Conservation (phyloP, 208 protist species). For the Leishmania gerbilli region DNA sequence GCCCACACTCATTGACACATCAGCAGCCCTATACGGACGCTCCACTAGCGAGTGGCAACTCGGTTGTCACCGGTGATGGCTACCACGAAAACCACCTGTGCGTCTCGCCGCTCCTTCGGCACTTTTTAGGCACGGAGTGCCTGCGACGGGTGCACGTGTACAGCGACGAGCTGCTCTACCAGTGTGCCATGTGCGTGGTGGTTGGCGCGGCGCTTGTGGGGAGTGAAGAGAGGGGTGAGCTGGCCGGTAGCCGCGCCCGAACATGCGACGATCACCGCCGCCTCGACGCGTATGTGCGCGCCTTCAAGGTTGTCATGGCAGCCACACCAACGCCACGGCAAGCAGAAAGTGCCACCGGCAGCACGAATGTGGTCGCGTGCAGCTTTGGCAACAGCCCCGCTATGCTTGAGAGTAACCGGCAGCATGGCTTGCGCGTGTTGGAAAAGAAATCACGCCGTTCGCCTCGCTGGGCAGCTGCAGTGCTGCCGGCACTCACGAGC, state of each 20-base stretch:
- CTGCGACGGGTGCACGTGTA: conserved; percentile 26
- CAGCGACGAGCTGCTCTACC: conserved; percentile 46
- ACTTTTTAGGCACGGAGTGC: conserved; percentile 3
- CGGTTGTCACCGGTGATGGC: neutral
- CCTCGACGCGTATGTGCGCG: conserved; percentile 20
- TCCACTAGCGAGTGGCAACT: neutral
- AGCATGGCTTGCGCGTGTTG: neutral
- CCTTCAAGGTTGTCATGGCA: conserved; percentile 30
- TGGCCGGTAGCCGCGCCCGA: neutral
- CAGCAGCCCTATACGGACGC: neutral
- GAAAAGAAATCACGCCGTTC: neutral
- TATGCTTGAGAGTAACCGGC: conserved; percentile 20
- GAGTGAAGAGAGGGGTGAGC: neutral
- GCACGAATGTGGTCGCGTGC: neutral
- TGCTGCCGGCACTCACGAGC: conserved; percentile 4
- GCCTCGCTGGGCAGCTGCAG: conserved; percentile 12
- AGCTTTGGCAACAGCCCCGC: neutral
- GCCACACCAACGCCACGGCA: conserved; percentile 34
- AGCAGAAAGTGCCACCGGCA: neutral
- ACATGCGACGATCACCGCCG: neutral
- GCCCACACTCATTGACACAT: neutral
- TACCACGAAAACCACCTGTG: neutral
- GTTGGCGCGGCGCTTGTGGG: conserved; percentile 4
- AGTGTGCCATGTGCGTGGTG: conserved; percentile 41
- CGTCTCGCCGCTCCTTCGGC: neutral